These are phyloP conservation scores for Cercospora citrullina DNA, from an alignment of 2,329 filamentous ascomycete species.

Conservation along the genomic window DNA sequence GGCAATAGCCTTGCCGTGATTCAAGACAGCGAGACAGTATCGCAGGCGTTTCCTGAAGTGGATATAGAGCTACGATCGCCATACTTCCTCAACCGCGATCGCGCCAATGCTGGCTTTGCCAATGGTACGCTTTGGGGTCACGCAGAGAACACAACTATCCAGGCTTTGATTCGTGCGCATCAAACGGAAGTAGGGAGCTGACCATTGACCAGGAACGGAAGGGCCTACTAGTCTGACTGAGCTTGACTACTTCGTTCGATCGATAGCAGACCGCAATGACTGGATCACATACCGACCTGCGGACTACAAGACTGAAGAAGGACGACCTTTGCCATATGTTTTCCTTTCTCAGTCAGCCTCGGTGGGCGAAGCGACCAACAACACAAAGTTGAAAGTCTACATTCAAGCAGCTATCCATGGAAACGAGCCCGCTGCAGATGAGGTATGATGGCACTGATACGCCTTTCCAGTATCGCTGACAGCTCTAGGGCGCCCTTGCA, in stretches of 20 bases:
- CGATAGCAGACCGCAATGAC: slow-evolving; percentile 37
- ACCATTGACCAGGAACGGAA: neutral
- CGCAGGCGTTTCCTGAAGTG: slow-evolving; percentile 38
- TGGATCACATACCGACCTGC: slow-evolving; percentile 38
- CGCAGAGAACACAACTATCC: neutral
- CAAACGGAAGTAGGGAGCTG: neutral
- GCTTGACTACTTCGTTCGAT: slow-evolving; percentile 31
- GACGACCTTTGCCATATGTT: slow-evolving; percentile 37
- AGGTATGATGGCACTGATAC: neutral
- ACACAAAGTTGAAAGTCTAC: slow-evolving; percentile 34
- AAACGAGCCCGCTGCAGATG: slow-evolving; percentile 43
- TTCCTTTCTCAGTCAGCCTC: slow-evolving; percentile 23
- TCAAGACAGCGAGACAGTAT: slow-evolving; percentile 29
- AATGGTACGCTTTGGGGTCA: slow-evolving; percentile 23
- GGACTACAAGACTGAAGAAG: slow-evolving; percentile 40
- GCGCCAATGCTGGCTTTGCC: slow-evolving; percentile 34
- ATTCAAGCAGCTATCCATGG: slow-evolving; percentile 42
- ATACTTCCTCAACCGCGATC: slow-evolving; percentile 35
- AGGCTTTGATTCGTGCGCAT: neutral
- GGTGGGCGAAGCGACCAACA: neutral
- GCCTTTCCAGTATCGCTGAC: neutral
- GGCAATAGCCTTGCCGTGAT: slow-evolving; percentile 2
- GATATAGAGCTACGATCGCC: slow-evolving; percentile 36
- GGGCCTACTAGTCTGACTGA: slow-evolving; percentile 1
- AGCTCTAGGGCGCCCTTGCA: slow-evolving; percentile 36